Base-by-base conservation (phyloP, 2,329 filamentous ascomycete species). In the Ophiostoma ulmi region DNA sequence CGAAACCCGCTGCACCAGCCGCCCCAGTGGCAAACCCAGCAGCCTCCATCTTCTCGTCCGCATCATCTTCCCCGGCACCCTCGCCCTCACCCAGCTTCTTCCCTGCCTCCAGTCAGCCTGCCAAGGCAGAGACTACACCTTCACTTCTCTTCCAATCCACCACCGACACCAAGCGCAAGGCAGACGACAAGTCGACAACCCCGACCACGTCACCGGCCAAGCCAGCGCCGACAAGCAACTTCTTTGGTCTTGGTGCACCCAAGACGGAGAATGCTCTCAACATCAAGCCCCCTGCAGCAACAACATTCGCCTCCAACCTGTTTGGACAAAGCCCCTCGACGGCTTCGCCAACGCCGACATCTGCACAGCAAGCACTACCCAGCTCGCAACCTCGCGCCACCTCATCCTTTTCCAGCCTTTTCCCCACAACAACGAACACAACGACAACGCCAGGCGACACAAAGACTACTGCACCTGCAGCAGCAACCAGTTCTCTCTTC, bases 51-150 rank as follows among this genome's bases (percentile, higher is more conserved):
- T 26, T 67, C 0, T 36, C 66, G 38, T 26, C 66, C 10, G 36
- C 35, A 1, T 11, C 69, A 31, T 26, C 69, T 2, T 14, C 61
- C 6, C 11, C 48, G n/a, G 52, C 65, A 14, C 41, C 65, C 35
- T 14, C 38, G 8, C 10, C 64, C 1, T 39, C 69, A 3, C 14
- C 70, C 13, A 70, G 66, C 41, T 31, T 71, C 31, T 70, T 70
- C 52, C 5, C 63, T 65, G 61, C 41, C 17, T 17, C 44, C 3
- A 26, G 52, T 5, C 52, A 58, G 2, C 11, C 67, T 5, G 22
- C 17, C 4, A 69, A 67, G 31, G 44, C 20, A 38, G 63, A 67
- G 8, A n/a, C 52, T 11, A 13, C 31, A 17, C 68, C 70, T 2
- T 65, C 39, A 2, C 14, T 65, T 14, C 44, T 52, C 6, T 71